Base-by-base conservation (phyloP, 306 rosid species). In the Mimosa bimucronata region DNA sequence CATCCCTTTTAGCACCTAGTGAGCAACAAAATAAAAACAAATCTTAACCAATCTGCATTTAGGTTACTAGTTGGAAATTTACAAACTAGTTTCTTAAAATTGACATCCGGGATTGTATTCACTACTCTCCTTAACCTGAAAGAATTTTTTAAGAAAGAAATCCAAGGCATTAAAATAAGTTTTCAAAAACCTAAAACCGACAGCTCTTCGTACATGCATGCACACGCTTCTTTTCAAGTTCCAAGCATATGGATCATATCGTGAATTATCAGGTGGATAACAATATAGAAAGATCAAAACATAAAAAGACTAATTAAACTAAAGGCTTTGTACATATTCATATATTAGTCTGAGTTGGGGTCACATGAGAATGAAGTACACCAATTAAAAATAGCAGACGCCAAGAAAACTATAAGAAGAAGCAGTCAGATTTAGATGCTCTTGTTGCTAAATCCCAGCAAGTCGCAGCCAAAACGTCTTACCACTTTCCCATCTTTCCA, bases 341-440 rank as follows among this genome's bases (percentile, higher is more conserved):
- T 50, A 18, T 2, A 6, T 16, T 34, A n/a, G 57, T 68, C 71
- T 55, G 66, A 13, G 86, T 86, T 77, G 90, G 88, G 62, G 38
- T 73, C 77, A 80, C 83, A 85, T 86, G 88, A 70, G 25, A 45
- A 45, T 45, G 9, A 44, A 61, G 83, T 29, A 64, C 23, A 1
- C 57, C 30, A 80, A 25, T 73, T 65, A 26, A 58, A 58, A 58
- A 58, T 53, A 77, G 57, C 68, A 80, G 86, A 77, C 84, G 80
- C 38, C 40, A 67, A 80, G 90, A 84, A 89, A 84, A 61, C 71
- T 82, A 78, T 85, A 88, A 87, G 42, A 73, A 79, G 83, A 85
- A 69, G 85, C 76, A 71, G 81, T 90, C 91, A 87, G n/a, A 72
- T 70, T 86, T 74, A 65, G 88, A 90, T 90, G 75, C 89, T 82